Evolutionary conservation across 1,284 basidiomycete genomes (phyloP), one percentile per base, ranked within the genome.

Genomic region (Fereydounia khargensis): DNA sequence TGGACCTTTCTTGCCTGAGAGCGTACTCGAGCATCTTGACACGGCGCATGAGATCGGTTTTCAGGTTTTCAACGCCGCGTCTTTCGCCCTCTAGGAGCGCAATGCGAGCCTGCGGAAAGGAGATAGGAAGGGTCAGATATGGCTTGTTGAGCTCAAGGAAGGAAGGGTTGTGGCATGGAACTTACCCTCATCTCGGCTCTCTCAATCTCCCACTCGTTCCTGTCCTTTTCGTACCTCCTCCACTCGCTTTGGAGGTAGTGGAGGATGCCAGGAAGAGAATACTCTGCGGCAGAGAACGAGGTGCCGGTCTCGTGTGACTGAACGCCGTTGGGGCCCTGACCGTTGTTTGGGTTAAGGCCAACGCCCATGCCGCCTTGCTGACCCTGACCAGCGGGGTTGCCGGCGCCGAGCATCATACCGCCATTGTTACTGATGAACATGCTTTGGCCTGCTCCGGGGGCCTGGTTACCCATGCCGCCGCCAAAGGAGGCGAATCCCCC

Each of bases 201-300:
- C 79, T 98, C 94, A 70, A 99, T 99, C 81, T 97, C 94, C 94
- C 92, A 98, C 78, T 97, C 92, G 77, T 99, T 98, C 69, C 94
- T 84, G 79, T 98, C 92, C 76, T 90, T 86, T 77, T 97, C 92
- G 59, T 79, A 78, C 16, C 90, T 82, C 55, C 95, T 82, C 90
- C 92, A 97, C 81, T 98, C 95, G 41, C 89, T 90, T 79, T 99
- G 95, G 37, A 98, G 82, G 77, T 91, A 97, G 79, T 98, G 94
- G 50, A 99, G 82, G 47, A 97, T 91, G 73, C 86, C 89, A 8
- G 92, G 91, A 48, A 98, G 85, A 33, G 88, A 94, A 39, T 74
- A 74, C 28, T 74, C 70, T 5, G 71, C 41, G 24, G 27, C 46
- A 14, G 40, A 31, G 30, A 45, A 44, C 28, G 57, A 54, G 31